Percentiles rank a stretch among this genome's conserved stretches.
Conservation (phyloP, 2,329 filamentous ascomycete species). For the Ophiostoma perfectum region DNA sequence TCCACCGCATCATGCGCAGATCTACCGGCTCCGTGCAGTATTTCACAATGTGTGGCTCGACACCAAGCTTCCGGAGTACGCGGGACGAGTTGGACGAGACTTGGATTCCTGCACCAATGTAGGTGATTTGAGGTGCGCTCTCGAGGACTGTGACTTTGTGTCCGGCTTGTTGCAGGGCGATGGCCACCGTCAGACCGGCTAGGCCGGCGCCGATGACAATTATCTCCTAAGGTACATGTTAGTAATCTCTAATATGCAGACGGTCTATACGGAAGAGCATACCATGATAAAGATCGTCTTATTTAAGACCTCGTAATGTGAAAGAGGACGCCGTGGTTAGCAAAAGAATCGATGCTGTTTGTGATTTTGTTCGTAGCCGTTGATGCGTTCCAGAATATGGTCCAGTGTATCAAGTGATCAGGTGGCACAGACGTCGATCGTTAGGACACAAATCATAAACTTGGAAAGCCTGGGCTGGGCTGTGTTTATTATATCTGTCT, state of each 20-base stretch:
- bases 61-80: slow-evolving; percentile 46
- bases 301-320: not conserved
- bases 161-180: slow-evolving; percentile 22
- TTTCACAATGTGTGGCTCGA: slow-evolving; percentile 41
- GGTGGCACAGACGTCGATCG: not conserved
- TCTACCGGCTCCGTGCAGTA: slow-evolving; percentile 40
- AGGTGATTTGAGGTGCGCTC: slow-evolving; percentile 33
- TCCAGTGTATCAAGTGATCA: not conserved
- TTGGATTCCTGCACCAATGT: slow-evolving; percentile 46
- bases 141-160: slow-evolving; percentile 28
- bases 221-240: slow-evolving; percentile 18
- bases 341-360: no score
- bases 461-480: not conserved
- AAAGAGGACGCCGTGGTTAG: not conserved
- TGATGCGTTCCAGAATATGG: not conserved
- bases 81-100: slow-evolving; percentile 47
- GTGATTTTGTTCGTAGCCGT: not conserved
- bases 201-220: slow-evolving; percentile 28
- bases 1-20: slow-evolving; percentile 47
- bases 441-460: not conserved
- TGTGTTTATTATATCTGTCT: not conserved
- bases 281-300: not conserved
- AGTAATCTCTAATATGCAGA: not conserved
- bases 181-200: slow-evolving; percentile 24
- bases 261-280: not conserved